A percentile compares a stretch with the other conserved stretches of the same genome.
Conservation (phyloP, 139 green algal species). For the Microglena sp. region DNA sequence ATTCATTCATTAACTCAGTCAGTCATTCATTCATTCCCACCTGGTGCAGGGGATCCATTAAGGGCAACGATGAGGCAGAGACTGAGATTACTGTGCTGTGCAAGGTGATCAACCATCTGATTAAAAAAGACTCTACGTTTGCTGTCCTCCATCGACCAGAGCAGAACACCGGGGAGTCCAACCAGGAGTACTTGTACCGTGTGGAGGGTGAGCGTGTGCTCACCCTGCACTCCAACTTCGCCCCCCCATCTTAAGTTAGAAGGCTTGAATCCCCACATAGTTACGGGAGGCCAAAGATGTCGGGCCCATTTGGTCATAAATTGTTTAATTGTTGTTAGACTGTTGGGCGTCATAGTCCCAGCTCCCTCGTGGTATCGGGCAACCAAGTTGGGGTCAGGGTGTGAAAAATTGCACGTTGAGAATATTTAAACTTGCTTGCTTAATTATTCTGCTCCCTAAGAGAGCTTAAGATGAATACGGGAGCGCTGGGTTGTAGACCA, state of each 20-base stretch:
- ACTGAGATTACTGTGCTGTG: conserved; percentile 32
- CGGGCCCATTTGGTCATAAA: not conserved
- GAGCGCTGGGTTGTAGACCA: not conserved
- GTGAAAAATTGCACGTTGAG: not conserved
- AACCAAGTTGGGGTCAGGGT: not conserved
- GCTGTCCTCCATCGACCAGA: conserved; percentile 49
- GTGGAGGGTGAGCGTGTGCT: conserved; percentile 59
- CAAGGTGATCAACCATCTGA: conserved; percentile 69
- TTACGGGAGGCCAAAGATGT: not conserved
- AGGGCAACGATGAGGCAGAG: conserved; percentile 20
- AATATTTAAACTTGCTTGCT: not conserved
- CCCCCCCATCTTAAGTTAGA: too few species aligned
- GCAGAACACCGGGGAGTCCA: conserved; percentile 38
- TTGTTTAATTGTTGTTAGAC: not conserved
- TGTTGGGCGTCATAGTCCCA: not conserved
- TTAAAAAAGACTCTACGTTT: conserved; percentile 53
- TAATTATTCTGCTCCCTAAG: not conserved
- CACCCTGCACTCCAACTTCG: conserved; percentile 70
- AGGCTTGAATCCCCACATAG: too few species aligned
- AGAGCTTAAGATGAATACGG: not conserved
- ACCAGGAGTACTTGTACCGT: conserved; percentile 39
- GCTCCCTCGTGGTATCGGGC: not conserved
- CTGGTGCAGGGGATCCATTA: conserved; percentile 24
- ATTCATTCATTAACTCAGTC: too few species aligned
- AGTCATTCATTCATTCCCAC: not conserved